Percentiles rank a stretch among this genome's conserved stretches.
These are phyloP conservation scores for Lanmaoa rubissima DNA, from an alignment of 768 basidiomycete species.

Conservation along the genomic window DNA sequence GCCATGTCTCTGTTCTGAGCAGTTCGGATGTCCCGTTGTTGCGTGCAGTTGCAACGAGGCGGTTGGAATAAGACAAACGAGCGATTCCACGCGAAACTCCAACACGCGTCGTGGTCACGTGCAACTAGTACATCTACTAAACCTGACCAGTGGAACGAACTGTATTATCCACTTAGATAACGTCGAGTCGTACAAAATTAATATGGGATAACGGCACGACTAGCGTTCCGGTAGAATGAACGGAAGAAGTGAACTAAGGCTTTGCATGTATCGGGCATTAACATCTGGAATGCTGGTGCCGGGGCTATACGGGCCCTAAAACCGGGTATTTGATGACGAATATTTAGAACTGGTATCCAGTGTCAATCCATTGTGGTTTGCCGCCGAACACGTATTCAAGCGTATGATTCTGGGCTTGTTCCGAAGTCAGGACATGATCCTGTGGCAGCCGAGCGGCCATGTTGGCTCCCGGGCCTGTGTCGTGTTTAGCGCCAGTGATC, in stretches of 20 bases:
- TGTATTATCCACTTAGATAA: too few relatives aligned
- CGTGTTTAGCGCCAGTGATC: not conserved
- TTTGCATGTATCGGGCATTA: too few relatives aligned
- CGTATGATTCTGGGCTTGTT: slow-evolving; percentile 33
- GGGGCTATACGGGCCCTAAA: not conserved
- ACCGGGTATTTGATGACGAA: not conserved
- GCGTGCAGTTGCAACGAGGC: not conserved
- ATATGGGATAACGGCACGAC: not conserved
- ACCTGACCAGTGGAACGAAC: too few relatives aligned
- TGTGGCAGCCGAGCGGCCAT: slow-evolving; percentile 40
- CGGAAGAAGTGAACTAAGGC: not conserved
- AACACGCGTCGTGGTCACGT: slow-evolving; percentile 32
- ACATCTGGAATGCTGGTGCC: not conserved
- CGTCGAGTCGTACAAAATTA: too few relatives aligned
- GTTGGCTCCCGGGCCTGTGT: slow-evolving; percentile 53
- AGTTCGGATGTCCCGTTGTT: not conserved
- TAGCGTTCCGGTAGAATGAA: not conserved
- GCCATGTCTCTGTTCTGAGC: slow-evolving; percentile 35
- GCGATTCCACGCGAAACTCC: slow-evolving; percentile 3
- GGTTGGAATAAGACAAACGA: not conserved
- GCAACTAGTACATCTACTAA: slow-evolving; percentile 10
- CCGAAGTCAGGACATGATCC: slow-evolving; percentile 44
- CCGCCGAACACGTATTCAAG: slow-evolving; percentile 52
- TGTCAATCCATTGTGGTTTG: slow-evolving; percentile 56
- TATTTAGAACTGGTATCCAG: slow-evolving; percentile 34